Base-by-base conservation (phyloP, 1,139 yeast genomes). In the Chernovozyma sophiae-reginae region DNA sequence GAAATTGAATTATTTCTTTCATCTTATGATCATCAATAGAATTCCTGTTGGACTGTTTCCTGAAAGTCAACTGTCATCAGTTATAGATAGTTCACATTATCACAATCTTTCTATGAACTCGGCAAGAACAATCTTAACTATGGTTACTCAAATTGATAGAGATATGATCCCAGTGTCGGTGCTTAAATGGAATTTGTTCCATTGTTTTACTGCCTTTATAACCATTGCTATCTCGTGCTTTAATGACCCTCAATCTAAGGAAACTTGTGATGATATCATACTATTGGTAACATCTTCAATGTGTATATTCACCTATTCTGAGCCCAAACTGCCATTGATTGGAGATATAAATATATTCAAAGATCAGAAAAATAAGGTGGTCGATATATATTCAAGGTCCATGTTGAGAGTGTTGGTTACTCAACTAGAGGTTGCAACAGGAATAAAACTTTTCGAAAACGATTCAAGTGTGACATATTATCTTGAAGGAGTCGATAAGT, bases 21-120 rank as follows among this genome's bases (percentile, higher is more conserved):
- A 67, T 43, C 43, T 65, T 34, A 58, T 64, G 68, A 52, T 60
- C 13, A 60, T 62, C 32, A 67, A 67, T 43, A 46, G 68, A 28
- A 46, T 63, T 15, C 71, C 72, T 58, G 57, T 34, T 48, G 47
- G 35, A 42, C 51, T 16, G 44, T 26, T 26, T 26, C 29, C 6
- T 16, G 29, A 16, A 26, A 12, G 45, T 23, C 27, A 24, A 20
- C 20, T 8, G 20, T 15, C 25, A 16, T 3, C 11, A 3, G n/a
- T 13, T 13, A 20, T 22, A 13, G 48, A 48, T 10, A 41, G 45
- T 29, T 46, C 48, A 50, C 25, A 42, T 43, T 25, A 34, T 44
- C 3, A 52, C 28, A 51, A 53, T 24, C 32, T 62, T 20, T 54
- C 63, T 2, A 42, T 60, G 20, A 58, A 64, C 37, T 54, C 69